phyloP scores from a whole-genome alignment of 1,284 basidiomycete species.

The Heterobasidion parviporum region DNA sequence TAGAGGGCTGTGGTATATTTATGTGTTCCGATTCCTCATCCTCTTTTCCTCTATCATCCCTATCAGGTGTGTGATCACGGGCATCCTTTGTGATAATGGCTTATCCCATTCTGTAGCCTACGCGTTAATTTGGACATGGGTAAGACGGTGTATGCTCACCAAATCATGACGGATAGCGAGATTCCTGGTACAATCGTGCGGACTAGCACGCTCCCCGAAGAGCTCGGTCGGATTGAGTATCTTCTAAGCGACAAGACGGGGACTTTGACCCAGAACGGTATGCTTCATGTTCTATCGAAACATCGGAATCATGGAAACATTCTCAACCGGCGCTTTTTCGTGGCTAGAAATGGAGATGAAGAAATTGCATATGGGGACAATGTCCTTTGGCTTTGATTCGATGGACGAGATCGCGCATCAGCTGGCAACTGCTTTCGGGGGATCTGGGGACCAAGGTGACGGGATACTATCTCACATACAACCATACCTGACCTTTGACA shows the following conservation, averaged over 20 bases:
- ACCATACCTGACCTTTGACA: neutral
- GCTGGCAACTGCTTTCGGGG: slow-evolving; percentile 73
- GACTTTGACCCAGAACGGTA: slow-evolving; percentile 95
- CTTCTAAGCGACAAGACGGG: slow-evolving; percentile 97
- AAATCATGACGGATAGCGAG: slow-evolving; percentile 90
- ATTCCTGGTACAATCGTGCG: slow-evolving; percentile 95
- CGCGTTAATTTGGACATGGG: slow-evolving; percentile 99
- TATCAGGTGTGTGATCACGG: slow-evolving; percentile 64
- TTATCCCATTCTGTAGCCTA: slow-evolving; percentile 43
- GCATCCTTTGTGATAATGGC: slow-evolving; percentile 1
- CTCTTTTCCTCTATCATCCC: slow-evolving; percentile 99
- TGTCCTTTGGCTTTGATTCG: slow-evolving; percentile 92
- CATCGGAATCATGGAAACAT: neutral
- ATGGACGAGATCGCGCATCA: slow-evolving; percentile 98
- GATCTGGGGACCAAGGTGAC: slow-evolving; percentile 39
- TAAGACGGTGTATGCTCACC: slow-evolving; percentile 94
- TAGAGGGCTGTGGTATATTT: slow-evolving; percentile 92
- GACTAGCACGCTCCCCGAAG: slow-evolving; percentile 95
- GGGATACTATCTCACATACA: neutral
- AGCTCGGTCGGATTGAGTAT: slow-evolving; percentile 94
- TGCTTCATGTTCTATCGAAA: slow-evolving; percentile 12
- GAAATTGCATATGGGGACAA: slow-evolving; percentile 97
- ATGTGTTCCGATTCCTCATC: slow-evolving; percentile 95
- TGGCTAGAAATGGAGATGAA: slow-evolving; percentile 94
- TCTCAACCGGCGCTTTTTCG: neutral